Evolutionary conservation across 768 basidiomycete genomes (phyloP).

Genomic region (Lactarius sanguifluus): DNA sequence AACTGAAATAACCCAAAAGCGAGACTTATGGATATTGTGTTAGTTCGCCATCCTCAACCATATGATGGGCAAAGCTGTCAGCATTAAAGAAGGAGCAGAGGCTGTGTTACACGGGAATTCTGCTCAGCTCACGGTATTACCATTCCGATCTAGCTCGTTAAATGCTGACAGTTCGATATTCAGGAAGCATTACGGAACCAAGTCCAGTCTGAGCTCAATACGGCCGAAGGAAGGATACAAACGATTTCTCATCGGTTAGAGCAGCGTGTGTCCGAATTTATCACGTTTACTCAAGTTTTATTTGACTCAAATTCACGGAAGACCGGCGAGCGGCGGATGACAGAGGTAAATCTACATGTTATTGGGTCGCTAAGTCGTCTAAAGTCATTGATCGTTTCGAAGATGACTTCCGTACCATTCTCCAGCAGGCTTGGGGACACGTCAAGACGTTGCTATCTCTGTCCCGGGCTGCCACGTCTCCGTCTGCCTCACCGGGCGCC

Average conservation of each 20-base stretch:
- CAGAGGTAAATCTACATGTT: conserved; percentile 18
- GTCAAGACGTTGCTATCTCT: conserved; percentile 57
- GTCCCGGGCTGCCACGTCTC: conserved; percentile 39
- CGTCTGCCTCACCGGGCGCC: conserved; percentile 36
- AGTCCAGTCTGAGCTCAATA: conserved; percentile 28
- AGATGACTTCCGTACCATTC: conserved; percentile 75
- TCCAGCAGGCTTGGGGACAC: conserved; percentile 60
- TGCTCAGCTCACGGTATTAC: conserved; percentile 22
- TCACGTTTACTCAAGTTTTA: background rate
- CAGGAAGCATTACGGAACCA: conserved; percentile 27
- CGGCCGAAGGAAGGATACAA: conserved; percentile 25
- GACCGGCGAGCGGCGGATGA: conserved; percentile 28
- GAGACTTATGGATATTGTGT: background rate
- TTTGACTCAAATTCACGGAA: conserved; percentile 6
- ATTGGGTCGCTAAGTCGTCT: background rate
- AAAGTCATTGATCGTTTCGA: conserved; percentile 3
- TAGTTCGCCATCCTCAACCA: conserved; percentile 24
- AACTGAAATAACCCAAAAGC: background rate
- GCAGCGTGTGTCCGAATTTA: conserved; percentile 17
- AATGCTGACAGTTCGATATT: background rate
- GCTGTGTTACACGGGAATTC: conserved; percentile 21
- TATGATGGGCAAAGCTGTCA: conserved; percentile 29
- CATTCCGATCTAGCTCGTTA: background rate
- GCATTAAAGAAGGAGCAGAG: conserved; percentile 31
- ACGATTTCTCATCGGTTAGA: conserved; percentile 27